Percentiles rank a stretch among this genome's conserved stretches.
Conservation (phyloP, 2,329 filamentous ascomycete species). For the Helminthosporium solani region DNA sequence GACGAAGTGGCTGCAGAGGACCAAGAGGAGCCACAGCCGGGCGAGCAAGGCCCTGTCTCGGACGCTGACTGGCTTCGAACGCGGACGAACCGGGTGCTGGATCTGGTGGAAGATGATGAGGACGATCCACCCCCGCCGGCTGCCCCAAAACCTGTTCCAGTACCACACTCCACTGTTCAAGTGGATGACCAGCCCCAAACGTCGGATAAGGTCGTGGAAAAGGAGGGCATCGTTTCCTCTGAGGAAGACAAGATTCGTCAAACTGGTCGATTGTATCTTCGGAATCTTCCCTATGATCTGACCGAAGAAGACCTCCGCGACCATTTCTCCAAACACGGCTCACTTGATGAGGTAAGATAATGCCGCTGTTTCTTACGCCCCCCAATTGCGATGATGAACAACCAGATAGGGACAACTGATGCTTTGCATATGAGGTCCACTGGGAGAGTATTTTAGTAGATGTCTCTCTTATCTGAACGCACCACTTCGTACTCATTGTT, state of each 20-base stretch:
- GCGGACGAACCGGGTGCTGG: constrained; percentile 81
- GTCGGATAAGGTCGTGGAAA: constrained; percentile 26
- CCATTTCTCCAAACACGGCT: constrained; percentile 71
- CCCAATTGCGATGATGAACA: constrained; percentile 77
- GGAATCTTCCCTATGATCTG: constrained; percentile 82
- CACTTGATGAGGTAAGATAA: constrained; percentile 79
- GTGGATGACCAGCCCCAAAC: constrained; percentile 10
- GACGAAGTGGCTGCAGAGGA: constrained; percentile 17
- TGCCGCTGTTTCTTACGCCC: constrained; percentile 15
- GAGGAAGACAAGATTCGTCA: constrained; percentile 65
- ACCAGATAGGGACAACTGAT: constrained; percentile 99
- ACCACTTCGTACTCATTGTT: constrained; percentile 10
- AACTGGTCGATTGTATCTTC: constrained; percentile 79
- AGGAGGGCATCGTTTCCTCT: constrained; percentile 41
- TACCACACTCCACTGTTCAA: constrained; percentile 8
- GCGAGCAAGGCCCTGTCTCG: constrained; percentile 53
- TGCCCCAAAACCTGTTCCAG: constrained; percentile 8
- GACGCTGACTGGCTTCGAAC: constrained; percentile 92
- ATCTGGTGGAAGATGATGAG: constrained; percentile 76
- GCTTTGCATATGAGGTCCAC: constrained; percentile 86
- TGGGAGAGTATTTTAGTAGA: constrained; percentile 99
- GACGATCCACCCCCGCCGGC: constrained; percentile 19
- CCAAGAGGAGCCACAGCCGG: constrained; percentile 17
- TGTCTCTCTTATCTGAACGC: constrained; percentile 86
- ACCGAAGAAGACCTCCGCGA: constrained; percentile 74